Evolutionary conservation across 345 rosid species (phyloP).

Genomic region (Isatis tinctoria): DNA sequence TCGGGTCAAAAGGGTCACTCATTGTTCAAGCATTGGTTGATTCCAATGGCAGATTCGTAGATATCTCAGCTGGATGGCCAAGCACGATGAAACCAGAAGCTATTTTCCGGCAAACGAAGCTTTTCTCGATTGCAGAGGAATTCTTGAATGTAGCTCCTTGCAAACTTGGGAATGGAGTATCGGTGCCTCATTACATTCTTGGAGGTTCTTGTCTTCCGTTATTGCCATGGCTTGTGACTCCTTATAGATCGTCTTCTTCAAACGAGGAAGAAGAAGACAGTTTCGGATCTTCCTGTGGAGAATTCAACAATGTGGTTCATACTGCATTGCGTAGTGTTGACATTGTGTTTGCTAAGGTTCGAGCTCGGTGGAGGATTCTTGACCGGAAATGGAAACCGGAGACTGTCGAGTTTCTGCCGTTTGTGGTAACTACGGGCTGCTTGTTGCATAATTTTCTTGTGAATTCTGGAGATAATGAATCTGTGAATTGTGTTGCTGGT

Average conservation of each 20-base stretch:
- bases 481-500: constrained; percentile 7
- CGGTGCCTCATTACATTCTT: constrained; percentile 53
- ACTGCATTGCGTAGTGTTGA: constrained; percentile 43
- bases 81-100: constrained; percentile 43
- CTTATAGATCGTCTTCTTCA: constrained; percentile 31
- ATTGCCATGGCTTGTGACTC: constrained; percentile 72
- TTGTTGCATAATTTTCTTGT: constrained; percentile 73
- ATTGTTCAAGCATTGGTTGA: constrained; percentile 81
- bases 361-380: constrained; percentile 62
- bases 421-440: constrained; percentile 58
- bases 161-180: constrained; percentile 40
- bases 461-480: constrained; percentile 40
- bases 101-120: constrained; percentile 46
- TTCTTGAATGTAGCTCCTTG: constrained; percentile 44
- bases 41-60: constrained; percentile 56
- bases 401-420: constrained; percentile 49
- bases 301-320: constrained; percentile 50
- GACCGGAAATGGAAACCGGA: constrained; percentile 62
- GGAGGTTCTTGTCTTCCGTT: constrained; percentile 71
- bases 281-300: constrained; percentile 36
- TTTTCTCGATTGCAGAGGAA: constrained; percentile 33
- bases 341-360: constrained; percentile 46
- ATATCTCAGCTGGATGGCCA: constrained; percentile 90
- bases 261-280: constrained; percentile 51
- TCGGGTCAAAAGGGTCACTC: constrained; percentile 45